These are phyloP conservation scores for Tylopilus balloui DNA, from an alignment of 768 basidiomycete species.

Conservation along the genomic window DNA sequence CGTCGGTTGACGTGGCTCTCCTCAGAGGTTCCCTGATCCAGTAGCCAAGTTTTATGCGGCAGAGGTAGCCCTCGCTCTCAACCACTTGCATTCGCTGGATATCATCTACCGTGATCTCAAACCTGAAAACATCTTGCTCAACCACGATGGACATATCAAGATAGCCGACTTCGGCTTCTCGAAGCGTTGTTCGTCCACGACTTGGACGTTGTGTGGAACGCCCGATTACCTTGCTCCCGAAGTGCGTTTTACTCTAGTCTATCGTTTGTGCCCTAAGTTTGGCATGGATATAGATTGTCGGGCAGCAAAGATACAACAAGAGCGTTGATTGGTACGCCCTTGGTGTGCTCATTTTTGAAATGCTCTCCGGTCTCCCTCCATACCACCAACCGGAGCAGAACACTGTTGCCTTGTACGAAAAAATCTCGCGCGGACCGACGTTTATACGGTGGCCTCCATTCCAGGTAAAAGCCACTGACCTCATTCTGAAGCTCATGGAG, in stretches of 20 bases:
- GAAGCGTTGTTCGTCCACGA: constrained; percentile 79
- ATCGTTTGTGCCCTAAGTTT: constrained; percentile 6
- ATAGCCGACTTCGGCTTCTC: constrained; percentile 97
- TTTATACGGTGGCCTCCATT: constrained; percentile 78
- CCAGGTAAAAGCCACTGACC: constrained; percentile 73
- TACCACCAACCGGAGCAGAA: constrained; percentile 87
- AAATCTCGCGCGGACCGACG: constrained; percentile 73
- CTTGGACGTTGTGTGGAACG: constrained; percentile 94
- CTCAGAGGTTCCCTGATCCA: constrained; percentile 88
- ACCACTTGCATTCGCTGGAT: constrained; percentile 79
- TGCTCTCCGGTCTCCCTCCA: constrained; percentile 93
- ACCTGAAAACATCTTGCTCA: constrained; percentile 93
- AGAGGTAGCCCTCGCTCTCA: constrained; percentile 88
- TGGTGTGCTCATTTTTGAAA: constrained; percentile 95
- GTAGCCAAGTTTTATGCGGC: constrained; percentile 98
- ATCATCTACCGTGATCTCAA: constrained; percentile 98
- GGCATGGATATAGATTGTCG: constrained; percentile 52
- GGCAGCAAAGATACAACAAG: constrained; percentile 86
- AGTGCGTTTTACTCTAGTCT: constrained; percentile 37
- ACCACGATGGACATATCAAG: constrained; percentile 94
- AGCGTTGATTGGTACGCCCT: constrained; percentile 99
- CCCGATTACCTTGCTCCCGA: constrained; percentile 98
- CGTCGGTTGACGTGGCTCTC: constrained; percentile 4
- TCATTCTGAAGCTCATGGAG: constrained; percentile 90
- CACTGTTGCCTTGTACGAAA: constrained; percentile 86